Percentiles rank a stretch among this genome's conserved stretches.
Conservation (phyloP, 257 asterid species). For the Solanum lycopersicoides region DNA sequence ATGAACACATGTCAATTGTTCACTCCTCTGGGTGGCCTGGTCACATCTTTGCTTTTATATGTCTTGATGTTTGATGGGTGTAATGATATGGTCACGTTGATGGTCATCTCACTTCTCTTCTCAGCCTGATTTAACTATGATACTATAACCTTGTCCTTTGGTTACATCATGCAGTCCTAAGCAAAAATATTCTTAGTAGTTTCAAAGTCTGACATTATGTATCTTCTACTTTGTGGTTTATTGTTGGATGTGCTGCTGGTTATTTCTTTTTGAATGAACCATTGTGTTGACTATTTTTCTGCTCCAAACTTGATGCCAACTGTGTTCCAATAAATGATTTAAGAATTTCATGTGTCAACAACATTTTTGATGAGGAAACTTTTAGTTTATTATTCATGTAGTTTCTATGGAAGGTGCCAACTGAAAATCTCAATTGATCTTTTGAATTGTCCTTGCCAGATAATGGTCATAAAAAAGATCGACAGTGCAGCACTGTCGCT, state of each 20-base stretch:
- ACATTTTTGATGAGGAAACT: not conserved
- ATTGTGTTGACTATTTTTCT: not conserved
- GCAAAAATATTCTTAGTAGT: not conserved
- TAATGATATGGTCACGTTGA: not conserved
- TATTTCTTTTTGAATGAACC: not conserved
- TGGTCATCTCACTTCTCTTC: not conserved
- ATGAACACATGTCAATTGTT: not conserved
- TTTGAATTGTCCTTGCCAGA: conserved; percentile 25
- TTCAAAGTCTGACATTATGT: not conserved
- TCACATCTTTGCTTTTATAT: not conserved
- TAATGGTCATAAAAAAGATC: conserved; percentile 76
- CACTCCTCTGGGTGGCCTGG: not conserved
- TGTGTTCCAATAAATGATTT: not conserved
- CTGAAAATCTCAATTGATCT: not conserved
- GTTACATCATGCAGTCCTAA: not conserved
- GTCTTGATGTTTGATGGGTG: not conserved
- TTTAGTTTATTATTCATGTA: not conserved
- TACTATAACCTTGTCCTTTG: not conserved
- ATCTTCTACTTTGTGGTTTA: not conserved
- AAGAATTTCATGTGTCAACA: not conserved
- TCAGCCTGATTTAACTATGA: not conserved
- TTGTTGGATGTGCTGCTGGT: not conserved
- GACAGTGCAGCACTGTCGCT: conserved; percentile 82
- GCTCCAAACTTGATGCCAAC: not conserved
- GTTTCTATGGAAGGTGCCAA: not conserved